A percentile compares a stretch with the other conserved stretches of the same genome.
Evolutionary conservation across 176 grass and related monocot genomes (phyloP).

Genomic region (Ensete glaucum): DNA sequence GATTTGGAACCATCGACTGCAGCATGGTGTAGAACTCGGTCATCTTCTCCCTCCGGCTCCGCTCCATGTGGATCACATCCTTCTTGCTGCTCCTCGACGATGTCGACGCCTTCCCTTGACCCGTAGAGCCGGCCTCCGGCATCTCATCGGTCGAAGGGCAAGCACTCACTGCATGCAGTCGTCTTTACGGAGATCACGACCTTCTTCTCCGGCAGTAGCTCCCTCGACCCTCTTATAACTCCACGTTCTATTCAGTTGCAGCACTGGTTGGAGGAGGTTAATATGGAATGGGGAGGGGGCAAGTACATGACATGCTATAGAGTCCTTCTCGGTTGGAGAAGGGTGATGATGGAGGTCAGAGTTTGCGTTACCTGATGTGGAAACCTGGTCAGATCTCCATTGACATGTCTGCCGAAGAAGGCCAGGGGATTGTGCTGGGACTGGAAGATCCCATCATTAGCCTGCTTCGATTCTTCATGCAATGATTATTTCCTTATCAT

Average conservation of each 20-base stretch:
- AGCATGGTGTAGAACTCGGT: conserved; percentile 26
- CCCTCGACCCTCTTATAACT: neutral
- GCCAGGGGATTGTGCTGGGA: neutral
- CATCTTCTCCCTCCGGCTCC: conserved; percentile 32
- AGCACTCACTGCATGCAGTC: neutral
- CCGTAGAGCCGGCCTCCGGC: neutral
- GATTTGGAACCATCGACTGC: conserved; percentile 37
- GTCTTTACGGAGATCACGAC: neutral
- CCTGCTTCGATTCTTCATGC: neutral
- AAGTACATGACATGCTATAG: neutral
- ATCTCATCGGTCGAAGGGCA: neutral
- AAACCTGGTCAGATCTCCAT: neutral
- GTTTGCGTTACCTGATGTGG: neutral
- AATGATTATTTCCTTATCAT: neutral
- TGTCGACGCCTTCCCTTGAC: neutral
- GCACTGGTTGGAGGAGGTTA: neutral
- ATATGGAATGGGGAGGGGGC: neutral
- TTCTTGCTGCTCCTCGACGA: neutral
- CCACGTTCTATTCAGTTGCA: neutral
- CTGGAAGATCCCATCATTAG: neutral
- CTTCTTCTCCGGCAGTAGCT: neutral
- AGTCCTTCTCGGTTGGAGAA: neutral
- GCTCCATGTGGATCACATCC: conserved; percentile 24
- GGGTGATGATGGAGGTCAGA: neutral
- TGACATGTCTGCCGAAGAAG: neutral